Base-by-base conservation (phyloP, 805 yeast genomes). In the Teunomyces cretensis region DNA sequence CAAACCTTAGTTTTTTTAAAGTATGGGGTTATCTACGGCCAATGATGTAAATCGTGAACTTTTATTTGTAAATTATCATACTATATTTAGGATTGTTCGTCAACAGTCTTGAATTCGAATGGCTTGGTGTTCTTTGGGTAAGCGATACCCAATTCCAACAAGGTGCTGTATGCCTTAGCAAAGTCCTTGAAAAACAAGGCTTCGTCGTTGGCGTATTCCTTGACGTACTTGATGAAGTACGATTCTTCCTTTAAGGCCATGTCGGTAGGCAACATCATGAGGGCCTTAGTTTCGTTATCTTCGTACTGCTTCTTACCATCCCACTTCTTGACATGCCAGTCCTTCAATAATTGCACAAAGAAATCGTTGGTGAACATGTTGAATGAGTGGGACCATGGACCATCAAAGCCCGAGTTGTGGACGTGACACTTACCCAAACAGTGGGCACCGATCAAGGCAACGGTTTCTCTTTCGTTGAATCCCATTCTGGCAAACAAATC, bases 211-310 rank as follows among this genome's bases (percentile, higher is more conserved):
- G 83, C 83, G 51, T 76, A 79, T 45, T 58, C 55, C 57, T 70
- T 76, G 47, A 70, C 79, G 49, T 67, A 74, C 56, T 75, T 67
- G 44, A 67, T 53, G 59, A 78, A 77, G 35, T 58, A 57, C 5
- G 70, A 50, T 52, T 78, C 83, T 53, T 71, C 71, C 47, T 70
- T 74, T 53, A 79, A 64, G 6, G 75, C 79, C 63, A 76, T 74
- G 60, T 79, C 84, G n/a, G 81, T 66, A 27, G 83, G 83, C 53
- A 79, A 68, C 83, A 79, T 79, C 84, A 79, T 79, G 51, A 58
- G 62, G 12, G 67, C 57, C 22, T 62, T 62, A 46, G 68, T 56
- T 45, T 65, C 70, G 48, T 62, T 65, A 45, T 69, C 75, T 55
- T 69, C 67, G 46, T 63, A 70, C 56, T 70, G 75, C 53, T 62